Conservation (phyloP, 768 basidiomycete species). For the Lentinula raphanica region DNA sequence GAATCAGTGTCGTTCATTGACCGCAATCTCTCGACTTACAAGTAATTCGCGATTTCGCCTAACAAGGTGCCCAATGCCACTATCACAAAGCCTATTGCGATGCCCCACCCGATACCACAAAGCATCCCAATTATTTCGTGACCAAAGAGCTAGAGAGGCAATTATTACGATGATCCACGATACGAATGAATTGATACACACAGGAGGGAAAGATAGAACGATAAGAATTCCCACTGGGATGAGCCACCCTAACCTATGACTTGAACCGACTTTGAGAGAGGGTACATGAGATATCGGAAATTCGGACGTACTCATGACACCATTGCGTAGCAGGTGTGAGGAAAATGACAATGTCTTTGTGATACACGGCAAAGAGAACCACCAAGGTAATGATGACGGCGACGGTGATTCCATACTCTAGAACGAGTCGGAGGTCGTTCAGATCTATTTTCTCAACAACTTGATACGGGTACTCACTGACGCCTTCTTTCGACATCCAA, state of each 20-base stretch:
- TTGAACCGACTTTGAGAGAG: slow-evolving; percentile 10
- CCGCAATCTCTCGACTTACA: slow-evolving; percentile 12
- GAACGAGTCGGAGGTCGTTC: not conserved
- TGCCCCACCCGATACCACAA: slow-evolving; percentile 39
- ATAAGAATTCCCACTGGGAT: slow-evolving; percentile 57
- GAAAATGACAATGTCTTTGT: slow-evolving; percentile 44
- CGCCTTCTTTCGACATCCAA: not conserved
- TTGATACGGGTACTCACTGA: not conserved
- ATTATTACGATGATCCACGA: not conserved
- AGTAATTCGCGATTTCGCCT: slow-evolving; percentile 33
- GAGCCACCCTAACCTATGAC: slow-evolving; percentile 36
- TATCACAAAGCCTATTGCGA: slow-evolving; percentile 42
- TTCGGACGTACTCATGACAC: slow-evolving; percentile 36
- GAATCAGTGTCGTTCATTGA: not conserved
- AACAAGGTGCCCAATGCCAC: slow-evolving; percentile 29
- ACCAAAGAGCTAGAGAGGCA: slow-evolving; percentile 29
- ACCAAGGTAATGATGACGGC: slow-evolving; percentile 27
- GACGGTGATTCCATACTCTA: slow-evolving; percentile 21
- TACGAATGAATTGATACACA: slow-evolving; percentile 9
- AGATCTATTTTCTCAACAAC: not conserved
- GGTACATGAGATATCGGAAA: not conserved
- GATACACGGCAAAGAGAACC: slow-evolving; percentile 35
- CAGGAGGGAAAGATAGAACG: slow-evolving; percentile 42
- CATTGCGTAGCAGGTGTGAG: slow-evolving; percentile 43
- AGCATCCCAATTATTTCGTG: slow-evolving; percentile 40